Base-by-base conservation (phyloP, 2,329 filamentous ascomycete species). In the Scytalidium sp. region DNA sequence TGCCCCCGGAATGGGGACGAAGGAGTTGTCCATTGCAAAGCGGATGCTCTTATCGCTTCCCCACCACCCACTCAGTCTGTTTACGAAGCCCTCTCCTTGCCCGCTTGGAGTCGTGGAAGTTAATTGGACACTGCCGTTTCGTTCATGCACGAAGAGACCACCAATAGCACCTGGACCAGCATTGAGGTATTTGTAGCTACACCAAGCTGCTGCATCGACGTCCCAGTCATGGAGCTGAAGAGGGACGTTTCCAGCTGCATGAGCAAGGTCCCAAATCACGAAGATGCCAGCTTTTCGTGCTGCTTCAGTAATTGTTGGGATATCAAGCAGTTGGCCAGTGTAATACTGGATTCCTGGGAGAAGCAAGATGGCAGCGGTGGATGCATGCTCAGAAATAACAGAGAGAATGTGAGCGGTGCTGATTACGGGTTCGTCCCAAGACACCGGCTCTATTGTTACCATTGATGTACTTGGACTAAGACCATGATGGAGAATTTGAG, bases 151-250 rank as follows among this genome's bases (percentile, higher is more conserved):
- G 60, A 91, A 93, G 19, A 87, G 67, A 1, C 84, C 87, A 17
- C 81, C 88, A 56, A 90, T 90, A 19, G 81, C 80, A 6, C 88
- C 88, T 0, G 88, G 87, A 0, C 88, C 88, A 46, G 81, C 78
- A 63, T 91, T 92, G 52, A 93, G 76, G 65, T 92, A 93, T 67
- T 93, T 93, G 72, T 93, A 93, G 51, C 80, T 85, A 64, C 88
- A 93, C 88, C 88, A 93, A 8, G 77, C 85, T 4, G 88, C 88
- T 1, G 73, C 90, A 64, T 93, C 88, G 39, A 91, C 87, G 48
- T 86, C 76, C 88, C 88, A 92, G 58, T 87, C 83, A 62, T 90
- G 86, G 8, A 93, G 75, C 46, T 78, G 70, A 19, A 92, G 67
- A 1, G 84, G 81, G 1, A 92, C 85, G 60, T 93, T 93, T 17